Evolutionary conservation across 306 rosid species (phyloP), one percentile per base, ranked within the genome.

Genomic region (Sphenostylis stenocarpa): DNA sequence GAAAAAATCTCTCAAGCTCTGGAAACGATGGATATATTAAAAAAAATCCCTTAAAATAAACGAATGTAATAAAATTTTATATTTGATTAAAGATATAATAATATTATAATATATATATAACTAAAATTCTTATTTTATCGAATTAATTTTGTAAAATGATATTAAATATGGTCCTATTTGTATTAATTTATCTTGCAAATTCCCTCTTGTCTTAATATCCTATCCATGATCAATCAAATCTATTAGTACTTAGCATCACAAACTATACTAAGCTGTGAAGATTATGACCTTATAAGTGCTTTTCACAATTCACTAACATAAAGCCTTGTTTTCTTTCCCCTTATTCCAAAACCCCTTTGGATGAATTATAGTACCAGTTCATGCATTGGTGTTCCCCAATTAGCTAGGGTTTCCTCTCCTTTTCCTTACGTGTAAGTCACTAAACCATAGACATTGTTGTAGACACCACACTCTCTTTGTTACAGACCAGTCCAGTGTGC

Each of bases 341-440:
- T 60, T 17, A 28, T 73, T 73, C 77, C 72, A 7, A 43, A 41
- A 76, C 1, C 48, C 24, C 67, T 58, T 73, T 58, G 24, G 47
- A 66, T 51, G 15, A 61, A 74, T 61, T n/a, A 66, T 41, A 51
- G 33, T 67, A 55, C 81, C 34, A 10, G 56, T 69, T 73, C 79
- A 39, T 66, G 77, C 65, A 39, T 2, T 76, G 63, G 1, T 76
- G 85, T 83, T 73, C 74, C 86, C 77, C 70, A 78, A 73, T 78
- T 48, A 67, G 41, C 41, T 74, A 43, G 47, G 34, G 39, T 16
- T 73, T 36, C 43, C 63, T 58, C 72, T 58, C 67, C 28, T 43
- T n/a, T n/a, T 28, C 26, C 78, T 57, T 84, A 53, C 61, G 81
- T 79, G 81, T 63, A 79, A 74, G 39, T 68, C 83, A 79, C 78